Evolutionary conservation across 2,329 filamentous ascomycete species (phyloP), one percentile per base, ranked within the genome.

Genomic region (Diaporthe velutina): DNA sequence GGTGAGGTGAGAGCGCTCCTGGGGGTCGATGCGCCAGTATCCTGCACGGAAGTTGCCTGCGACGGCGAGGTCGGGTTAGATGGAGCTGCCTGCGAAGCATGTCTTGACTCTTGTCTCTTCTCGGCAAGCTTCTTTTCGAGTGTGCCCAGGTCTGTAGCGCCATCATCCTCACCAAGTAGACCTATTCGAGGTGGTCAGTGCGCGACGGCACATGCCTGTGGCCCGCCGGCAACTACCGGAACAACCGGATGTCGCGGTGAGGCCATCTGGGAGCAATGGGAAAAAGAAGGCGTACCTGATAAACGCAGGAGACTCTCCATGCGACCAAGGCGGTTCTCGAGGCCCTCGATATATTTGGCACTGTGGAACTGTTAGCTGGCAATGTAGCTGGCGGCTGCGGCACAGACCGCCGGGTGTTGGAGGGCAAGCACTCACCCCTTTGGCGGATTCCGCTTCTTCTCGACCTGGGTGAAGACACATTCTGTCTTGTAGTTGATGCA

Each of bases 401-500:
- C 50, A 67, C 67, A 64, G 58, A 71, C 71, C 13, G 45, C 71
- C 15, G 22, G 30, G 25, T 22, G 15, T 25, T 40, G 48, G 15
- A 60, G 52, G 57, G 35, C 45, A 9, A 58, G 19, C 40, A 83
- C 90, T 78, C 89, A 98, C 95, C 97, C 96, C 88, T 98, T 99
- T 1, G 96, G 97, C 71, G 97, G 96, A 83, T 94, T 97, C 75
- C 97, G 91, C 89, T 99, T 99, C 92, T 99, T 99, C 87, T 99
- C 97, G 50, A 98, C 96, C 83, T 98, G 95, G 0, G 97, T 98
- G 82, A 98, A 98, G 79, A 98, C 91, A 83, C 96, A 99, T 80
- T 98, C 95, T 7, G 96, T 98, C 88, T 98, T 98, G 88, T 98
- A 98, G 84, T 98, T 98, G 83, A 94, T 93, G 84, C 96, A 99